phyloP scores from a whole-genome alignment of 352 stramenopile genomes.

The Globisporangium canariense region DNA sequence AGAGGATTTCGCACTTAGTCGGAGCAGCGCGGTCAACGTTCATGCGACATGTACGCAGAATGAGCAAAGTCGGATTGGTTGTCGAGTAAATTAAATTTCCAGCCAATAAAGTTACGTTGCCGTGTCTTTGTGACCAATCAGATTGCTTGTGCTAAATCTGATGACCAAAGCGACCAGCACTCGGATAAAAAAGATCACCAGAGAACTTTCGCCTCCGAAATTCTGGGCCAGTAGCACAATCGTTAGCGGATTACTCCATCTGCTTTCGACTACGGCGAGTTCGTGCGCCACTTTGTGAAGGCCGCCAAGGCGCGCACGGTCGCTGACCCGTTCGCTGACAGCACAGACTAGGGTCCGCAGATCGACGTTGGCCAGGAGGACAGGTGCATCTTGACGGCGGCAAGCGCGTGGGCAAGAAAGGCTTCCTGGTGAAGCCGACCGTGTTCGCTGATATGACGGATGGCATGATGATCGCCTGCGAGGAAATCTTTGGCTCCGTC shows the following conservation, averaged over 20 bases:
- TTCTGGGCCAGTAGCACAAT: constrained; percentile 3
- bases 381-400: constrained; percentile 76
- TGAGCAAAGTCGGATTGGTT: background rate
- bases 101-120: background rate
- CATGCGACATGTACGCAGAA: background rate
- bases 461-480: constrained; percentile 86
- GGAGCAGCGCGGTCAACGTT: too few relatives aligned
- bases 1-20: constrained; percentile 1
- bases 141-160: background rate
- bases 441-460: constrained; percentile 83
- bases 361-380: constrained; percentile 88
- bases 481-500: constrained; percentile 93
- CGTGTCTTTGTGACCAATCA: constrained; percentile 12
- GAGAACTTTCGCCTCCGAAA: background rate
- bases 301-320: constrained; percentile 46
- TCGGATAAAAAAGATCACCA: constrained; percentile 8
- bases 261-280: constrained; percentile 60
- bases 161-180: background rate
- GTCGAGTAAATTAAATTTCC: constrained; percentile 1
- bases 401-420: constrained; percentile 54
- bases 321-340: constrained; percentile 42
- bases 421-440: constrained; percentile 91
- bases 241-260: constrained; percentile 2
- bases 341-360: constrained; percentile 52
- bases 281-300: constrained; percentile 60